Evolutionary conservation across 805 yeast genomes (phyloP).

Genomic region (Tetrapisispora taiwanensis): DNA sequence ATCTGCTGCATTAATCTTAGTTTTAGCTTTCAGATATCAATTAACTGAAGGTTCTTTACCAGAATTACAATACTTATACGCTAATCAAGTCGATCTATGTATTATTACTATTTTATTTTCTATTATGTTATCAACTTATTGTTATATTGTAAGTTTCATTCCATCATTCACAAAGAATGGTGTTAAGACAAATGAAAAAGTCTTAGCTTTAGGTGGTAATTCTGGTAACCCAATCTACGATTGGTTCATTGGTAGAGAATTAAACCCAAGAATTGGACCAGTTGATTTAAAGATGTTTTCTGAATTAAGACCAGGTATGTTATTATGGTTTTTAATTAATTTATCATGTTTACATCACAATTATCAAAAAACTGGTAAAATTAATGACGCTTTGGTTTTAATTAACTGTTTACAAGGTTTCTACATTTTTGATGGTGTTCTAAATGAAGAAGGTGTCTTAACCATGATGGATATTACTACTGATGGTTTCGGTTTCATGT

Average conservation of each 20-base stretch:
- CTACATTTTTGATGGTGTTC: slow-evolving; percentile 84
- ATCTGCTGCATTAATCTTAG: slow-evolving; percentile 31
- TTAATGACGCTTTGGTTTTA: slow-evolving; percentile 63
- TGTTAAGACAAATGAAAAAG: slow-evolving; percentile 47
- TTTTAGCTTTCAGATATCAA: slow-evolving; percentile 43
- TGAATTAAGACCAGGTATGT: slow-evolving; percentile 89
- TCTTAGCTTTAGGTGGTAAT: slow-evolving; percentile 82
- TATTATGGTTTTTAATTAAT: slow-evolving; percentile 75
- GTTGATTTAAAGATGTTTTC: slow-evolving; percentile 88
- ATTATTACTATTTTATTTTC: slow-evolving; percentile 57
- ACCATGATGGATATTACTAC: slow-evolving; percentile 95
- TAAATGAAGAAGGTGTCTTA: slow-evolving; percentile 80
- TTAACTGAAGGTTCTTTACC: slow-evolving; percentile 51
- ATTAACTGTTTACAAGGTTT: slow-evolving; percentile 63
- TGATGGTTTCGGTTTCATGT: slow-evolving; percentile 96
- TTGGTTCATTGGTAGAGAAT: slow-evolving; percentile 95
- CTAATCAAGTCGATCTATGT: slow-evolving; percentile 55
- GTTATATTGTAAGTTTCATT: slow-evolving; percentile 58
- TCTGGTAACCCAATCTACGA: slow-evolving; percentile 67
- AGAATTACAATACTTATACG: slow-evolving; percentile 68
- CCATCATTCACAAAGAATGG: slow-evolving; percentile 44
- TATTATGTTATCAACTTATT: slow-evolving; percentile 47
- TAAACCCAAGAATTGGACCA: slow-evolving; percentile 73
- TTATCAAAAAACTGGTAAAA: slow-evolving; percentile 46
- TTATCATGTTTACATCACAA: slow-evolving; percentile 75